Conservation (phyloP, 140 eudicot species). For the Artemisia princeps region DNA sequence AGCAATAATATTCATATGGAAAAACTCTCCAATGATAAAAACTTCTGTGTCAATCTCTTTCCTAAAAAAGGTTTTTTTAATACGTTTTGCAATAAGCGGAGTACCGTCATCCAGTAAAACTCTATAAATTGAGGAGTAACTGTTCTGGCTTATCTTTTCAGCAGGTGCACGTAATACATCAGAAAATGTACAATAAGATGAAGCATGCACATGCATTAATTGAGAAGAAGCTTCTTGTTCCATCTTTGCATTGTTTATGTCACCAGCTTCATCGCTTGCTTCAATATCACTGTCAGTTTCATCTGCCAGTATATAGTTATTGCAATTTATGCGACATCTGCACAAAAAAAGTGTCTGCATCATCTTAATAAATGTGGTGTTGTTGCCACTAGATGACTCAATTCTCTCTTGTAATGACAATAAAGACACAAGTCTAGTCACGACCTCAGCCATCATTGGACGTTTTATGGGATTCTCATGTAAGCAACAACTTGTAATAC, state of each 20-base stretch:
- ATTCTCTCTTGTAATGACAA: slow-evolving; percentile 18
- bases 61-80: background rate
- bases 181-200: background rate
- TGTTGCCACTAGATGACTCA: background rate
- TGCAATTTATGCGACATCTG: background rate
- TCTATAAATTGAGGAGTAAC: background rate
- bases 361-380: background rate
- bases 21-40: background rate
- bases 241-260: background rate
- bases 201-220: background rate
- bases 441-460: slow-evolving; percentile 28
- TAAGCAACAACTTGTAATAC: slow-evolving; percentile 20
- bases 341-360: background rate
- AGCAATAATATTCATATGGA: background rate
- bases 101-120: background rate
- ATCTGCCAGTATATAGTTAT: background rate
- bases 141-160: background rate
- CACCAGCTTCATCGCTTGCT: background rate
- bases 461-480: slow-evolving; percentile 25
- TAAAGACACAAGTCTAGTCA: slow-evolving; percentile 21
- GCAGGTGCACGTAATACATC: slow-evolving; percentile 3
- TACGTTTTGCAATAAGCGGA: background rate
- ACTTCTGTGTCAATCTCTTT: slow-evolving; percentile 4
- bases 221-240: background rate
- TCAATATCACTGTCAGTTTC: background rate